A percentile compares a stretch with the other conserved stretches of the same genome.
Conservation (phyloP, 169 alveolate species). For the Neospora caninum region DNA sequence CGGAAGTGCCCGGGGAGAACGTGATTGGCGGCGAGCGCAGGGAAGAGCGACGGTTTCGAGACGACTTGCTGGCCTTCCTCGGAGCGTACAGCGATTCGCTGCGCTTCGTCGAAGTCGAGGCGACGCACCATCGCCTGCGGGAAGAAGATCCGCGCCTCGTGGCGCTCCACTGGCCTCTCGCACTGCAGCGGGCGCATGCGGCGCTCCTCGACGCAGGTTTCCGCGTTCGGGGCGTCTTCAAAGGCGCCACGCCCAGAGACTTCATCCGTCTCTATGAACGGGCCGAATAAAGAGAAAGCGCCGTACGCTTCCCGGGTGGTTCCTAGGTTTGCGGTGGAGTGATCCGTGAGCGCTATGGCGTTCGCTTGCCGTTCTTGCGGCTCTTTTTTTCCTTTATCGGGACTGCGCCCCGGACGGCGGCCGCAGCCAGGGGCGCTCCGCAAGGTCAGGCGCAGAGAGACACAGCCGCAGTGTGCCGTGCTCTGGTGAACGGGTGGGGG, state of each 20-base stretch:
- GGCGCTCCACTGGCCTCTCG: background rate
- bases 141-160: background rate
- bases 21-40: background rate
- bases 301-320: too few species aligned
- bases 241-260: background rate
- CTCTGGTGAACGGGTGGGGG: too few species aligned
- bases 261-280: background rate
- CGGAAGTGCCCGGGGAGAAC: background rate
- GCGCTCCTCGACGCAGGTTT: background rate
- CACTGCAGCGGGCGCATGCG: background rate
- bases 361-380: too few species aligned
- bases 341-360: too few species aligned
- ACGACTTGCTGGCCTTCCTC: background rate
- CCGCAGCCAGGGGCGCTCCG: too few species aligned
- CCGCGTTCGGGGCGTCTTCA: background rate
- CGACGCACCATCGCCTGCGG: background rate
- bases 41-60: background rate
- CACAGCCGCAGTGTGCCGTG: too few species aligned
- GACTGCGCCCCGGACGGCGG: too few species aligned
- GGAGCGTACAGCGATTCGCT: background rate
- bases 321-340: too few species aligned
- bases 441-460: too few species aligned
- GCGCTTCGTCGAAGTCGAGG: background rate
- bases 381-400: too few species aligned
- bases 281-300: background rate